Evolutionary conservation across 2,329 filamentous ascomycete species (phyloP).

Genomic region (Biscogniauxia sp.): DNA sequence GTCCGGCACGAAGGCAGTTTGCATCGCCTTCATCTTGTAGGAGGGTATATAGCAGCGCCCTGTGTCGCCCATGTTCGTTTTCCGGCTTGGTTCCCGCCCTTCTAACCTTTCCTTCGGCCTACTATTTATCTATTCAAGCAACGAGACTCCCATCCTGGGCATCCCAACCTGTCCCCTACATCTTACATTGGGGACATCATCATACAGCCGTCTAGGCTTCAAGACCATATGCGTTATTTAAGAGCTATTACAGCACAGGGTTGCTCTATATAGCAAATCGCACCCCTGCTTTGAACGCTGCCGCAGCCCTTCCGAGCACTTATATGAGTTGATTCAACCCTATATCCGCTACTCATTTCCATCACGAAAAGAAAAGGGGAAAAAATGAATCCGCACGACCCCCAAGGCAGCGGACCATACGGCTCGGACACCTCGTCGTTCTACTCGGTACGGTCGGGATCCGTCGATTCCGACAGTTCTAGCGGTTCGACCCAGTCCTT

Average conservation of each 20-base stretch:
- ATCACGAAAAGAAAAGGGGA: background rate
- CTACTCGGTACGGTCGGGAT: conserved; percentile 18
- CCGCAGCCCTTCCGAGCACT: background rate
- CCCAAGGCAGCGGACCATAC: conserved; percentile 7
- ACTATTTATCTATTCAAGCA: background rate
- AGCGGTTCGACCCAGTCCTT: conserved; percentile 21
- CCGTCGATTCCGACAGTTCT: conserved; percentile 8
- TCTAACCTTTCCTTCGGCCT: background rate
- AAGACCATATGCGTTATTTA: background rate
- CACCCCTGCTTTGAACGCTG: background rate
- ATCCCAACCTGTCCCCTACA: background rate
- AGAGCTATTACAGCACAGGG: background rate
- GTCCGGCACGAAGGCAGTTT: background rate
- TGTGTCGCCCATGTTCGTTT: background rate
- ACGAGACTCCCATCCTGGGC: background rate
- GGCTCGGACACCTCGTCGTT: conserved; percentile 25
- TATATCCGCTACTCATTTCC: background rate
- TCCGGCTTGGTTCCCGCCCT: background rate
- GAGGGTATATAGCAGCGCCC: background rate
- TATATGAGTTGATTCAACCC: background rate
- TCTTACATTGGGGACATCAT: background rate
- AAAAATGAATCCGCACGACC: conserved; percentile 20
- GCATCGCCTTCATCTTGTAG: background rate
- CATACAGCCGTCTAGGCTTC: background rate
- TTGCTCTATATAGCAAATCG: background rate